These are phyloP conservation scores for Cucumis cinereus DNA, from an alignment of 306 rosid genomes.

Conservation along the genomic window DNA sequence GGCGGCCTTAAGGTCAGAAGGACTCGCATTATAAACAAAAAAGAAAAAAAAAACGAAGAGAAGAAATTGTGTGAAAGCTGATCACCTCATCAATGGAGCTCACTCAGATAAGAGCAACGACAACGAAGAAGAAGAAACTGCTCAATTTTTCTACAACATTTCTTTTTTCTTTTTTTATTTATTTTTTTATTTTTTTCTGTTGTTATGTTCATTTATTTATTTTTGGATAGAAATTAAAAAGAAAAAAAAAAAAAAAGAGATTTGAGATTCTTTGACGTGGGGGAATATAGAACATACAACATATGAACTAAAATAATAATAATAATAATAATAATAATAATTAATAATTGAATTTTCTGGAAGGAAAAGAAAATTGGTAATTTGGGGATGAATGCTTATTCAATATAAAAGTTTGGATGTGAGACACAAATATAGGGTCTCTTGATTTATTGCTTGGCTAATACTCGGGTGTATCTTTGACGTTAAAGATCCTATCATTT, in stretches of 20 bases:
- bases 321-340: too few species aligned
- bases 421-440: too few species aligned
- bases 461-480: too few species aligned
- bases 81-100: conserved; percentile 3
- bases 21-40: conserved; percentile 45
- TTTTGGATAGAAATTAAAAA: neutral
- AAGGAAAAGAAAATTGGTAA: neutral
- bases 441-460: too few species aligned
- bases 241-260: neutral
- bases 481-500: too few species aligned
- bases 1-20: conserved; percentile 29
- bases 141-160: neutral
- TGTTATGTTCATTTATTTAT: neutral
- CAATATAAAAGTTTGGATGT: too few species aligned
- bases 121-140: neutral
- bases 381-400: neutral
- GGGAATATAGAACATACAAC: neutral
- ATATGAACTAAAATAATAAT: neutral
- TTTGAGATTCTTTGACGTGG: neutral
- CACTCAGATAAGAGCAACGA: neutral
- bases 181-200: neutral
- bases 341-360: too few species aligned
- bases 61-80: neutral
- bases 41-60: neutral
- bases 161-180: neutral